Evolutionary conservation across 2,329 filamentous ascomycete species (phyloP).

Genomic region (Xylaria sp.): DNA sequence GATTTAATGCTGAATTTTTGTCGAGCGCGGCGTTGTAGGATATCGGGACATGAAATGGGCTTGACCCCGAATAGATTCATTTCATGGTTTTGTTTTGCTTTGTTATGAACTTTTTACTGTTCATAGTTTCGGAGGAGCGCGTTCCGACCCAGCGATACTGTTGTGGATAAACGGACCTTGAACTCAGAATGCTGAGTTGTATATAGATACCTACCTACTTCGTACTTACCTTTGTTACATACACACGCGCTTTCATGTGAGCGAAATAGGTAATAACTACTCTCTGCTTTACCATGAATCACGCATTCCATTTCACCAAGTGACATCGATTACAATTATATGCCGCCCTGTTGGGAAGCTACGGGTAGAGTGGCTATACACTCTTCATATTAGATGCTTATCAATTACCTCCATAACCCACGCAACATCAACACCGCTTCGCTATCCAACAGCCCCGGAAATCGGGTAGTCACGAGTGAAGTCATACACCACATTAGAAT

Average conservation of each 20-base stretch:
- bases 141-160: not conserved
- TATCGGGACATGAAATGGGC: slow-evolving; percentile 22
- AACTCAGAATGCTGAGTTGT: not conserved
- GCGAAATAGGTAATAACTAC: not conserved
- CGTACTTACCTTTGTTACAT: too few species aligned
- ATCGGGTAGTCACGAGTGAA: too few species aligned
- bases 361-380: too few species aligned
- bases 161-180: not conserved
- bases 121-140: not conserved
- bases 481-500: too few species aligned
- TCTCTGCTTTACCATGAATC: not conserved
- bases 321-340: not conserved
- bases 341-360: too few species aligned
- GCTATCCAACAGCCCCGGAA: too few species aligned
- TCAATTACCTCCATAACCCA: too few species aligned
- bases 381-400: too few species aligned
- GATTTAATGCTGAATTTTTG: not conserved
- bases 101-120: not conserved
- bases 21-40: slow-evolving; percentile 30
- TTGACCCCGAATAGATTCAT: slow-evolving; percentile 20
- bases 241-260: not conserved
- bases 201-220: slow-evolving; percentile 7
- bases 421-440: too few species aligned
- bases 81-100: not conserved
- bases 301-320: not conserved